Evolutionary conservation across 2,329 filamentous ascomycete species (phyloP), one percentile per base, ranked within the genome.

Genomic region (Waltergamsia citrina): DNA sequence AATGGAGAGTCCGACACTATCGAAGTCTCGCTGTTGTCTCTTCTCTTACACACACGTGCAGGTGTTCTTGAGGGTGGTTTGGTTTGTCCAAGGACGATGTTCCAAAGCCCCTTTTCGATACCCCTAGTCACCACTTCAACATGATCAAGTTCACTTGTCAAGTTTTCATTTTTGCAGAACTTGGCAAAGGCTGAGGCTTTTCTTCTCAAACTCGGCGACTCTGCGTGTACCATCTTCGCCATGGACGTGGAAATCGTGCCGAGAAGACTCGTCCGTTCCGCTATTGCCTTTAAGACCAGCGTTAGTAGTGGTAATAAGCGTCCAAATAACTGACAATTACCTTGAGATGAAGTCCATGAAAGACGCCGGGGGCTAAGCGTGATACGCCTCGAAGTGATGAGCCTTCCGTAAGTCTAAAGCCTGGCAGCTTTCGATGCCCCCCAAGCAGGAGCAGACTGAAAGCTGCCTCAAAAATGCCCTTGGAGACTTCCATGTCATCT

Each of bases 331-430:
- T 26, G n/a, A 4, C 20, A 29, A 37, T 23, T 44, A 59, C 59
- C 41, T 50, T 49, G 10, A 61, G 43, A 43, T 59, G 59, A 12
- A 46, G 41, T 18, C 54, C 43, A 32, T 59, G 42, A 19, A 62
- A 61, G 12, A 61, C 54, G 12, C 53, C 53, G 0, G 59, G 59
- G 4, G 48, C 47, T 6, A 62, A 29, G 3, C 36, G 37, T 3
- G 41, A 40, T 8, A 62, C 42, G 7, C 51, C 45, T 10, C 41
- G 39, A 4, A 41, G 27, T 12, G 39, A 27, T 9, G 29, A 43
- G n/a, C 36, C 37, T 3, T 43, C 36, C 6, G 37, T 14, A 2
- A 49, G 34, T 29, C 35, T 39, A 6, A 56, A 38, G 1, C 43
- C 45, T 24, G 39, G 43, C 8, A 42, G 43, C 19, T 35, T 45